Conservation (phyloP, 768 basidiomycete species). For the Panaeolus cyanescens region DNA sequence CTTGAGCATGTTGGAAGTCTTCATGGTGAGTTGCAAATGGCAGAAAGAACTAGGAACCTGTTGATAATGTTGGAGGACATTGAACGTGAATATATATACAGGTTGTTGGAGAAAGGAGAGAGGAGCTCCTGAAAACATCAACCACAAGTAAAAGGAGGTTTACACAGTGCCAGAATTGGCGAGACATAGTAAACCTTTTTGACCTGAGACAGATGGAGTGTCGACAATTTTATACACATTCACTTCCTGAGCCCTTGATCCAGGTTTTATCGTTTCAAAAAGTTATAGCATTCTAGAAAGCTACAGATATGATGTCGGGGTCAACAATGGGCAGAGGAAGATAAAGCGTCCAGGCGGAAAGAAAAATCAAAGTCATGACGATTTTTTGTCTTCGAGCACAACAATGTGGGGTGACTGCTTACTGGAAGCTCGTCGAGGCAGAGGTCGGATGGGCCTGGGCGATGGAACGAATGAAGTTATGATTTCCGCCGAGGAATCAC, state of each 20-base stretch:
- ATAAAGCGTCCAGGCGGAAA: no score
- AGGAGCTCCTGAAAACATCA: not conserved
- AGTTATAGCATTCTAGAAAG: not conserved
- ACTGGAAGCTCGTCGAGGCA: constrained; percentile 40
- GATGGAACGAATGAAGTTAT: constrained; percentile 41
- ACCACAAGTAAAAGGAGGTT: not conserved
- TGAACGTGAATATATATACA: not conserved
- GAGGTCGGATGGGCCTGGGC: constrained; percentile 44
- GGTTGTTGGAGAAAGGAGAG: not conserved
- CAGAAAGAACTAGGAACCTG: not conserved
- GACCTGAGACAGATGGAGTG: no score
- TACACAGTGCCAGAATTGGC: no score
- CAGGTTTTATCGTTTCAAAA: not conserved
- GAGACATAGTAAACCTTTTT: no score
- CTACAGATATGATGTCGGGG: not conserved
- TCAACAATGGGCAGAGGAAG: not conserved
- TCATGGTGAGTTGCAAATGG: no score
- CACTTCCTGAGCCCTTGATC: not conserved
- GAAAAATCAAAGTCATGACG: constrained; percentile 7
- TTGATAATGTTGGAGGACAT: not conserved
- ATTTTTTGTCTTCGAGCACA: constrained; percentile 28
- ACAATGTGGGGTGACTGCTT: constrained; percentile 27
- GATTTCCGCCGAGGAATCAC: constrained; percentile 36
- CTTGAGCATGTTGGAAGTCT: no score
- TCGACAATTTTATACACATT: no score